phyloP scores from a whole-genome alignment of 495 filamentous ascomycete genomes.

The Neurospora discreta region DNA sequence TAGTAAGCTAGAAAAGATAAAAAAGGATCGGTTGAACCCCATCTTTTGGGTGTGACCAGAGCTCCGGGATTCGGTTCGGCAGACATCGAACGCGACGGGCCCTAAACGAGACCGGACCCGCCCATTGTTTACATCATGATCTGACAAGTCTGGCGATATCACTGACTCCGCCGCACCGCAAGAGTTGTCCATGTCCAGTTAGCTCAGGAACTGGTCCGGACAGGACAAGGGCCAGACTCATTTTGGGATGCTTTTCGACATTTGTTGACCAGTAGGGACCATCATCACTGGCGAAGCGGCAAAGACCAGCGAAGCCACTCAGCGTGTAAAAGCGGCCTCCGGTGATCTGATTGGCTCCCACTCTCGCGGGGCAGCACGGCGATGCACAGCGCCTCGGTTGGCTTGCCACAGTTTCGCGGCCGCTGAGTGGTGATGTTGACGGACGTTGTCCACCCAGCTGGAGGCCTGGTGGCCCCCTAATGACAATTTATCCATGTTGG shows the following conservation, averaged over 20 bases:
- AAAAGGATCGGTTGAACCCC: not conserved
- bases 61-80: not conserved
- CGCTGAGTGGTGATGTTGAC: not conserved
- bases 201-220: not conserved
- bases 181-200: not conserved
- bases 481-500: not conserved
- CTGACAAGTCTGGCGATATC: not conserved
- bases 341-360: slow-evolving; percentile 6
- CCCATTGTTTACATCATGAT: not conserved
- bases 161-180: not conserved
- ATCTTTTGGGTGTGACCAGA: not conserved
- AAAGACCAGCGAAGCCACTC: slow-evolving; percentile 5
- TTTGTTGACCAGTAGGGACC: not conserved
- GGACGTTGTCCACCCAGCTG: not conserved
- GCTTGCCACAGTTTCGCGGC: not conserved
- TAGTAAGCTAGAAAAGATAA: not conserved
- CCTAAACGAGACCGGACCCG: not conserved
- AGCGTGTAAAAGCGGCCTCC: slow-evolving; percentile 7
- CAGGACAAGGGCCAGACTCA: not conserved
- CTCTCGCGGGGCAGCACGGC: slow-evolving; percentile 10
- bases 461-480: not conserved
- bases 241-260: not conserved
- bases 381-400: not conserved
- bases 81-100: not conserved
- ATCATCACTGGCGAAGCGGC: not conserved